Percentiles rank a stretch among this genome's conserved stretches.
phyloP scores from a whole-genome alignment of 1,284 basidiomycete genomes.

The Jaminaea rosea region DNA sequence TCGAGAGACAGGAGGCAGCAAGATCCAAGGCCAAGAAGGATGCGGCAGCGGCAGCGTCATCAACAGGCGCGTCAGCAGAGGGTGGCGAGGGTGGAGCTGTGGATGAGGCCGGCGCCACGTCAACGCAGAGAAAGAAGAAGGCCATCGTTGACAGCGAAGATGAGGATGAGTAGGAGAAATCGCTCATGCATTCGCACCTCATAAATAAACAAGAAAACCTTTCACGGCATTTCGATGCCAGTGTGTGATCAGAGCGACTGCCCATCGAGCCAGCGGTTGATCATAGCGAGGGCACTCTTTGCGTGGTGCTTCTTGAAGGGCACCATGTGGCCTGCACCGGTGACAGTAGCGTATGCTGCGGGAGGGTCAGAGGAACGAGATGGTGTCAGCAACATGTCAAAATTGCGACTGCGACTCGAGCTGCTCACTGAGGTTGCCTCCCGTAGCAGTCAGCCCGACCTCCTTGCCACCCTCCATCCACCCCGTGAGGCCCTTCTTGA shows the following conservation, averaged over 20 bases:
- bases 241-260: conserved; percentile 19
- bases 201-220: too few species aligned
- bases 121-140: not conserved
- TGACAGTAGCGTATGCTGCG: conserved; percentile 23
- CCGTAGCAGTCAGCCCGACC: not conserved
- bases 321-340: conserved; percentile 30
- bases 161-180: not conserved
- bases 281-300: conserved; percentile 26
- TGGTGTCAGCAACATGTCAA: conserved; percentile 20
- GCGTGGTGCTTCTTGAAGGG: conserved; percentile 12
- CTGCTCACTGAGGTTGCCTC: not conserved
- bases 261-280: conserved; percentile 40
- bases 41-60: not conserved
- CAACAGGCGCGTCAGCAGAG: not conserved
- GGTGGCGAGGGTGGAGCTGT: not conserved
- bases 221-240: too few species aligned
- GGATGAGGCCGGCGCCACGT: not conserved
- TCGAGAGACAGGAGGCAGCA: conserved; percentile 1
- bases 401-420: conserved; percentile 15
- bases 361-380: conserved; percentile 13
- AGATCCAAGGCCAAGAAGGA: not conserved
- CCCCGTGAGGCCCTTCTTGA: conserved; percentile 7
- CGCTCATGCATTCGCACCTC: not conserved
- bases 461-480: conserved; percentile 16
- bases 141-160: not conserved